Conservation (phyloP, 345 rosid genomes). For the Erucastrum elatum region DNA sequence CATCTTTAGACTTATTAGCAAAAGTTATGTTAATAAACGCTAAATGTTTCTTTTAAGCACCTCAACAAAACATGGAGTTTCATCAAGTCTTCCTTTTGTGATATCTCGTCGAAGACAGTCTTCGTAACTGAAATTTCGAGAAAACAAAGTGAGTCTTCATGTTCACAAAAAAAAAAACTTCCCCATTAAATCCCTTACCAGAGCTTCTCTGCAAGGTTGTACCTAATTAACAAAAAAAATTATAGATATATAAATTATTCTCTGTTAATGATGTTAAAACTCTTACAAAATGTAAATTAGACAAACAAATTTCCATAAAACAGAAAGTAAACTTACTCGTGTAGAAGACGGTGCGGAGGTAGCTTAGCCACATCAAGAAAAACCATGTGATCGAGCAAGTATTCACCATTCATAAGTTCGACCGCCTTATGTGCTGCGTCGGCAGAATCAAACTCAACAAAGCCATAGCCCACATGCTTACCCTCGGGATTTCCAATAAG, state of each 20-base stretch:
- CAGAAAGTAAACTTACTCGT: neutral
- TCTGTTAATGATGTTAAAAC: neutral
- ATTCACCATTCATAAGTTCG: neutral
- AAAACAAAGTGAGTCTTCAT: neutral
- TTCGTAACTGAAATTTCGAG: neutral
- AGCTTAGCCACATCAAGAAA: neutral
- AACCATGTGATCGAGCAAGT: neutral
- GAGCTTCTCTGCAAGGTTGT: neutral
- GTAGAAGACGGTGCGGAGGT: neutral
- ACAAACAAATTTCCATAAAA: too few species aligned
- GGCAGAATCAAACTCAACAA: neutral
- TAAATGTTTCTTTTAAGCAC: neutral
- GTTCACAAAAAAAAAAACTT: too few species aligned
- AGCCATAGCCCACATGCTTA: neutral
- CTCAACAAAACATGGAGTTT: neutral
- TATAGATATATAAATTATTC: too few species aligned
- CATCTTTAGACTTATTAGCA: neutral
- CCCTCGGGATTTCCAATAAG: neutral
- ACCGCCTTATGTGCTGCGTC: neutral
- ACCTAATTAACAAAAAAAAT: neutral
- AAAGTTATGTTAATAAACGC: neutral
- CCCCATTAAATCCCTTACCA: too few species aligned
- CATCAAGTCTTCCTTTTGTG: neutral
- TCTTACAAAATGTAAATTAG: neutral
- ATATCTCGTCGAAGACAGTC: neutral